These are phyloP conservation scores for Blechomonas ayalai DNA, from an alignment of 208 protist species.

Conservation along the genomic window DNA sequence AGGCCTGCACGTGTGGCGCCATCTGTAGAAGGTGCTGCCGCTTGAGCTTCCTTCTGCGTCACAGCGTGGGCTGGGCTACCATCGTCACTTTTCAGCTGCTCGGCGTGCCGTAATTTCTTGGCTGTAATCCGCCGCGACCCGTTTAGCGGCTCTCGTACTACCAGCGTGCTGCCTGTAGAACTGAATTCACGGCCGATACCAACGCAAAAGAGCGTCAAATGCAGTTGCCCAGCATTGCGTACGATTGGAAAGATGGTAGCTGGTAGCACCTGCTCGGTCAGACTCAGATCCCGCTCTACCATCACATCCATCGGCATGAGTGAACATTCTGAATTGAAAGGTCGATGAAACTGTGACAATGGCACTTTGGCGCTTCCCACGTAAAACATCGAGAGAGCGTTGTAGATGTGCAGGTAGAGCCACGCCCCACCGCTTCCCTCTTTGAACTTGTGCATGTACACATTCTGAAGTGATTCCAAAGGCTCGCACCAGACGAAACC, in stretches of 20 bases:
- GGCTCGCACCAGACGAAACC: constrained; percentile 86
- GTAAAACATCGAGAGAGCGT: constrained; percentile 89
- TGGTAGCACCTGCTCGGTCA: constrained; percentile 64
- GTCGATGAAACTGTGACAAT: constrained; percentile 62
- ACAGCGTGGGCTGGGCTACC: background rate
- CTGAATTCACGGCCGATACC: constrained; percentile 14
- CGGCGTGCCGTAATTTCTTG: constrained; percentile 59
- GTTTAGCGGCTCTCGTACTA: constrained; percentile 5
- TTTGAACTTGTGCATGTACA: constrained; percentile 60
- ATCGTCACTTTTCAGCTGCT: constrained; percentile 12
- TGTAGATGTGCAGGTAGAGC: constrained; percentile 80
- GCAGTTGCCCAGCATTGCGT: constrained; percentile 71
- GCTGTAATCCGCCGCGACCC: constrained; percentile 53
- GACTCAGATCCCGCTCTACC: constrained; percentile 64
- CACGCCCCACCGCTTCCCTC: constrained; percentile 17
- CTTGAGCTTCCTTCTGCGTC: background rate
- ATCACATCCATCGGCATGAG: constrained; percentile 53
- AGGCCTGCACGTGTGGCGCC: constrained; percentile 2
- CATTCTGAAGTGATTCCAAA: constrained; percentile 27
- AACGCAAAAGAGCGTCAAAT: constrained; percentile 80
- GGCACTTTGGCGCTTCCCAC: constrained; percentile 47
- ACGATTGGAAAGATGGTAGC: constrained; percentile 61
- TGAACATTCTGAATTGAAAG: constrained; percentile 49
- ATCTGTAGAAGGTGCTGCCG: background rate
- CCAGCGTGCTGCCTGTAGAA: background rate